Percentiles rank a stretch among this genome's conserved stretches.
These are phyloP conservation scores for Scenedesmus sp. DNA, from an alignment of 163 green algal species.

Conservation along the genomic window DNA sequence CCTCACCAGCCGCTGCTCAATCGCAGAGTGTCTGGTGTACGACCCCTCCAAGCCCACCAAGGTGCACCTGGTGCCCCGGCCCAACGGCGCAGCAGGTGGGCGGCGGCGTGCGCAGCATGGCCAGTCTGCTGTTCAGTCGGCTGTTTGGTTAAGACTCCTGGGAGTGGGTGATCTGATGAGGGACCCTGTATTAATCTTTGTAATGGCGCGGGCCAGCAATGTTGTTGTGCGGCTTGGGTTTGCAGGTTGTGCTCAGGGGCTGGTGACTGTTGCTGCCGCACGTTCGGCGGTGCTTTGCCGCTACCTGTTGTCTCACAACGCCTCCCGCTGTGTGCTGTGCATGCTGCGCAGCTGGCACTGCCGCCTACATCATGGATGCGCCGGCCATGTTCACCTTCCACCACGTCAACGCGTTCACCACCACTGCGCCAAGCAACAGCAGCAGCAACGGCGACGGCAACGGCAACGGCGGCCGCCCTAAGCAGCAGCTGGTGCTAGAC, in stretches of 20 bases:
- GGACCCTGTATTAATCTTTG: too few relatives aligned
- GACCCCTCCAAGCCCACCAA: slow-evolving; percentile 51
- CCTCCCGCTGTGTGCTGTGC: neutral
- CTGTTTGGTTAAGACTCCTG: too few relatives aligned
- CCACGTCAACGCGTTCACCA: slow-evolving; percentile 82
- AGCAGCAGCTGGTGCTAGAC: slow-evolving; percentile 72
- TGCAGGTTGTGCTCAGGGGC: too few relatives aligned
- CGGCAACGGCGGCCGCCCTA: neutral
- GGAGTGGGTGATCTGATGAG: too few relatives aligned
- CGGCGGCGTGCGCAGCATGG: neutral
- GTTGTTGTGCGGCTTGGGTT: too few relatives aligned
- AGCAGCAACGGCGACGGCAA: slow-evolving; percentile 23
- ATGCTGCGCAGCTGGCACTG: slow-evolving; percentile 25
- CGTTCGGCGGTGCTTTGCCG: too few relatives aligned
- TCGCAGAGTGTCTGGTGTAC: slow-evolving; percentile 84
- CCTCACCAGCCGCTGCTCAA: slow-evolving; percentile 69
- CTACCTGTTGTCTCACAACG: too few relatives aligned
- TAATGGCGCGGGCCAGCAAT: too few relatives aligned
- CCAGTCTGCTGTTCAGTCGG: neutral
- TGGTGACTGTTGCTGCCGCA: too few relatives aligned
- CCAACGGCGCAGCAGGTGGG: slow-evolving; percentile 41
- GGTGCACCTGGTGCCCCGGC: slow-evolving; percentile 60
- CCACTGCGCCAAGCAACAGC: neutral
- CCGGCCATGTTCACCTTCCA: slow-evolving; percentile 85
- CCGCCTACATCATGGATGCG: slow-evolving; percentile 19